Evolutionary conservation across 2,329 filamentous ascomycete genomes (phyloP).

Genomic region (Bisporella sp.): DNA sequence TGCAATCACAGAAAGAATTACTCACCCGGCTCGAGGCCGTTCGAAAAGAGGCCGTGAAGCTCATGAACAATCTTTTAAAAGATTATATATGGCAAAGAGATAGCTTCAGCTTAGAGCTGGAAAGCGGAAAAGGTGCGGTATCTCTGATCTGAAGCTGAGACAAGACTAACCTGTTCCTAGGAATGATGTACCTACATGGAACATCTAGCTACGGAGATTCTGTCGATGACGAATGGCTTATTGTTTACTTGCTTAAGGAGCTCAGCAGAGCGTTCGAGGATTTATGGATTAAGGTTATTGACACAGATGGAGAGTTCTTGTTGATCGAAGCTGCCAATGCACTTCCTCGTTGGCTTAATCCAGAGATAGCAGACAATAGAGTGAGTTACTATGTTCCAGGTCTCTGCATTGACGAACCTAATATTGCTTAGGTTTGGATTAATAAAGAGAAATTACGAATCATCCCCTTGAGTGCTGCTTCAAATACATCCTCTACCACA

Average conservation of each 20-base stretch:
- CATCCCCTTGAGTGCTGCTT: slow-evolving; percentile 48
- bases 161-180: slow-evolving; percentile 25
- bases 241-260: slow-evolving; percentile 82
- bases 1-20: slow-evolving; percentile 46
- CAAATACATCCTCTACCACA: slow-evolving; percentile 25
- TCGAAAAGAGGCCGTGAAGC: slow-evolving; percentile 57
- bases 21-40: slow-evolving; percentile 63
- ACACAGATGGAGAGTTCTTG: slow-evolving; percentile 91
- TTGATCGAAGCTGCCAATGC: slow-evolving; percentile 88
- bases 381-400: slow-evolving; percentile 29
- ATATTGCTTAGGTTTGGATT: slow-evolving; percentile 63
- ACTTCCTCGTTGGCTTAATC: slow-evolving; percentile 84
- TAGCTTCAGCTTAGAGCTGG: slow-evolving; percentile 56
- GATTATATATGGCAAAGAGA: slow-evolving; percentile 97
- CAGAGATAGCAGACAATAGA: slow-evolving; percentile 79
- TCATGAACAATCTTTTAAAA: slow-evolving; percentile 60
- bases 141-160: neutral
- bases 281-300: slow-evolving; percentile 76
- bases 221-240: slow-evolving; percentile 94
- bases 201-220: slow-evolving; percentile 86
- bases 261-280: slow-evolving; percentile 65
- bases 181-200: slow-evolving; percentile 61
- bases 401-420: slow-evolving; percentile 5
- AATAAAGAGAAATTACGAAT: slow-evolving; percentile 69
- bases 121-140: slow-evolving; percentile 47